Conservation (phyloP, 2,329 filamentous ascomycete genomes). For the Lachnellula willkommii region DNA sequence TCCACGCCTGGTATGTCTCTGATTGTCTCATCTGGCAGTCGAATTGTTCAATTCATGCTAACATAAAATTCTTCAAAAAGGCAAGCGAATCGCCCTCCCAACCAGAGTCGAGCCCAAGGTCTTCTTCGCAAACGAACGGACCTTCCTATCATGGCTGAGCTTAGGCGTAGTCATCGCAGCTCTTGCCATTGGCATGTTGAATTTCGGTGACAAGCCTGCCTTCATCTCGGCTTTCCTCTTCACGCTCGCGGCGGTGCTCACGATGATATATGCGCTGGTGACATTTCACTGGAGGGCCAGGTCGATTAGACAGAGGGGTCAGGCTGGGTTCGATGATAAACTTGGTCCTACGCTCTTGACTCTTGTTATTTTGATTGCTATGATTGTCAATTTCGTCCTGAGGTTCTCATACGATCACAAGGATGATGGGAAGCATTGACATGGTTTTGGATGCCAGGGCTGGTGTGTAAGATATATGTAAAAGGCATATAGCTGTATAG, state of each 20-base stretch:
- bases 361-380: constrained; percentile 76
- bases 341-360: constrained; percentile 90
- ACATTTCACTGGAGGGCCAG: constrained; percentile 98
- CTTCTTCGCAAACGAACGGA: constrained; percentile 99
- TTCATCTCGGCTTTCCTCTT: constrained; percentile 93
- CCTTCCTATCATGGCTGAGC: constrained; percentile 99
- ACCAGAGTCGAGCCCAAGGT: constrained; percentile 98
- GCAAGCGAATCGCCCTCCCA: constrained; percentile 96
- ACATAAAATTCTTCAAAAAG: constrained; percentile 40
- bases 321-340: constrained; percentile 93
- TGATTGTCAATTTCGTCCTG: constrained; percentile 94
- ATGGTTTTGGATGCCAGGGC: not conserved
- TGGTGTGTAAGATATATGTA: not conserved
- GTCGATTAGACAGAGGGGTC: constrained; percentile 83
- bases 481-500: not conserved
- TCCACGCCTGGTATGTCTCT: constrained; percentile 72
- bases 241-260: constrained; percentile 87
- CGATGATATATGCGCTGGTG: constrained; percentile 89
- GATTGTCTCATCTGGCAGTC: not conserved
- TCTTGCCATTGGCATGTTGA: constrained; percentile 91
- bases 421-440: constrained; percentile 9
- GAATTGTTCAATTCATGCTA: constrained; percentile 1
- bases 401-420: constrained; percentile 50
- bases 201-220: constrained; percentile 92
- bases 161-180: constrained; percentile 98